Percentiles rank a stretch among this genome's conserved stretches.
phyloP scores from a whole-genome alignment of 1,139 yeast species.

The Yamadazyma atlantica region DNA sequence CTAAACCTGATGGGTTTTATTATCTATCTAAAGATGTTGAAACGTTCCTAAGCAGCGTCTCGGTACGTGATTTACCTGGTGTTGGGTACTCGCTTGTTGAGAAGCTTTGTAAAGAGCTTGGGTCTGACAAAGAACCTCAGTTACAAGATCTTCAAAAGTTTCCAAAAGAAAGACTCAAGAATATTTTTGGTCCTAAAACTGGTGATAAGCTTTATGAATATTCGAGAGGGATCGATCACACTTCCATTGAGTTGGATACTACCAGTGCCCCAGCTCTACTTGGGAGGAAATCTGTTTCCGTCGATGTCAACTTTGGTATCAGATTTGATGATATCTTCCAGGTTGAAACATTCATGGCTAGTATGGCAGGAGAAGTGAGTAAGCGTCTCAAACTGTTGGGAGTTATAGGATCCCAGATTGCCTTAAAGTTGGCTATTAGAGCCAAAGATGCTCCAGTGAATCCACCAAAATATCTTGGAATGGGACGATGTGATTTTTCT shows the following conservation, averaged over 20 bases:
- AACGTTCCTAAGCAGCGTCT: slow-evolving; percentile 41
- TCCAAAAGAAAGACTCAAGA: slow-evolving; percentile 35
- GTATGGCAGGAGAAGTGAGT: slow-evolving; percentile 60
- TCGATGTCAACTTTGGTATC: slow-evolving; percentile 91
- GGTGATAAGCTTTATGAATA: slow-evolving; percentile 63
- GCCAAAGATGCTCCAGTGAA: slow-evolving; percentile 65
- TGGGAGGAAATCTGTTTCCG: slow-evolving; percentile 74
- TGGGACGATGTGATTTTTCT: slow-evolving; percentile 72
- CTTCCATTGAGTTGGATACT: slow-evolving; percentile 50
- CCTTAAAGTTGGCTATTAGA: slow-evolving; percentile 65
- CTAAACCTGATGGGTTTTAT: slow-evolving; percentile 77
- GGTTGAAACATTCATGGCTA: slow-evolving; percentile 60
- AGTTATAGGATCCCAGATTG: slow-evolving; percentile 55
- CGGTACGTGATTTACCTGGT: slow-evolving; percentile 73
- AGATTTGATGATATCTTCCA: slow-evolving; percentile 62
- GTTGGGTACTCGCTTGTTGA: slow-evolving; percentile 58
- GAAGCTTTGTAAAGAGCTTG: slow-evolving; percentile 11
- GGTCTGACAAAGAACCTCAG: slow-evolving; percentile 13
- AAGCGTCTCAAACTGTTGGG: slow-evolving; percentile 48
- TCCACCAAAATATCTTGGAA: slow-evolving; percentile 80
- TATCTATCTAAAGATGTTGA: slow-evolving; percentile 31
- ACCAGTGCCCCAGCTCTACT: slow-evolving; percentile 41
- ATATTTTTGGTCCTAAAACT: slow-evolving; percentile 63
- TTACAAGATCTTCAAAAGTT: slow-evolving; percentile 37
- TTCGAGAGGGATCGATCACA: slow-evolving; percentile 66